A percentile compares a stretch with the other conserved stretches of the same genome.
These are phyloP conservation scores for Moricandia arvensis DNA, from an alignment of 345 rosid genomes.

Conservation along the genomic window DNA sequence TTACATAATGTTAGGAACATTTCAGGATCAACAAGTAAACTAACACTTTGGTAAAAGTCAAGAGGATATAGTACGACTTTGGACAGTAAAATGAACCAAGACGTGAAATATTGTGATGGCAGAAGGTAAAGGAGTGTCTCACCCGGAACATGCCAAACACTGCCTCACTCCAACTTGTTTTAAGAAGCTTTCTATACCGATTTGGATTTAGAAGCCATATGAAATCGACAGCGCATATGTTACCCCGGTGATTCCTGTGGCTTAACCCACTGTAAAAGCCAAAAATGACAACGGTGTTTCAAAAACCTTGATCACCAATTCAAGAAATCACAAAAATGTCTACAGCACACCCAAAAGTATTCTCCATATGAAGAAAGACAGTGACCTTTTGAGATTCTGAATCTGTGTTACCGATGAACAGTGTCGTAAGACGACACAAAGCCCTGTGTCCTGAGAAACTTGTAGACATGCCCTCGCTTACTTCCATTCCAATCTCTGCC, in stretches of 20 bases:
- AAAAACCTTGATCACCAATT: neutral
- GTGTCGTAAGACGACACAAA: slow-evolving; percentile 93
- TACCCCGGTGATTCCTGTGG: slow-evolving; percentile 92
- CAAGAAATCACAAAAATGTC: slow-evolving; percentile 10
- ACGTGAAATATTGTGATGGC: neutral
- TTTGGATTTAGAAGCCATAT: slow-evolving; percentile 98
- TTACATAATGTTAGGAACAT: neutral
- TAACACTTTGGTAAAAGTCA: neutral
- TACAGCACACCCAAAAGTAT: slow-evolving; percentile 41
- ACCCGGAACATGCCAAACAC: slow-evolving; percentile 97
- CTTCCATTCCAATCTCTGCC: slow-evolving; percentile 97
- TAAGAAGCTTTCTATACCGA: slow-evolving; percentile 59
- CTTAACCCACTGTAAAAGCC: slow-evolving; percentile 82
- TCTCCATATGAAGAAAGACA: slow-evolving; percentile 31
- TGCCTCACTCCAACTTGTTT: slow-evolving; percentile 91
- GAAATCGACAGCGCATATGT: slow-evolving; percentile 94
- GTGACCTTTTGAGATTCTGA: slow-evolving; percentile 92
- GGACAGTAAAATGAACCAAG: neutral
- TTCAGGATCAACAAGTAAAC: neutral
- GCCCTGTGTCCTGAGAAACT: slow-evolving; percentile 90
- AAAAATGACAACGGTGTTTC: slow-evolving; percentile 7
- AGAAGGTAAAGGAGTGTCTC: slow-evolving; percentile 8
- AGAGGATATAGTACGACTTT: neutral
- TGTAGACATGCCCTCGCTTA: slow-evolving; percentile 92
- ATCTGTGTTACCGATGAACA: slow-evolving; percentile 92